phyloP scores from a whole-genome alignment of 257 asterid species.

The Eustoma russellianum region DNA sequence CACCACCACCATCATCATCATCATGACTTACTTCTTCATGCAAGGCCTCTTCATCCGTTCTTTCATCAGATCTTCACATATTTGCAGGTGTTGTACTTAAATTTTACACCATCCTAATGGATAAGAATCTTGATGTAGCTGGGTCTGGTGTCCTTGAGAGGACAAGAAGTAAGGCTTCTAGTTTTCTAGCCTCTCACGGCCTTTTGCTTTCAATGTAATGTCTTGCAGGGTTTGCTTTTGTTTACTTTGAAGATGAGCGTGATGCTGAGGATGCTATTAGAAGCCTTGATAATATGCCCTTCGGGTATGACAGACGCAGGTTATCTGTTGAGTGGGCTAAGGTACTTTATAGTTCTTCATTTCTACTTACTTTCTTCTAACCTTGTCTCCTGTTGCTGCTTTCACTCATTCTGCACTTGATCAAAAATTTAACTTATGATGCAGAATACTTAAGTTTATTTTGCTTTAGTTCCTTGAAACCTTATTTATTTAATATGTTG shows the following conservation, averaged over 20 bases:
- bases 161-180: conserved; percentile 6
- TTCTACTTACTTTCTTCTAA: background rate
- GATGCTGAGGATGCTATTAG: conserved; percentile 88
- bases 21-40: conserved; percentile 65
- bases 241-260: conserved; percentile 81
- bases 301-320: conserved; percentile 65
- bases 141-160: conserved; percentile 14
- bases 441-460: too few species aligned
- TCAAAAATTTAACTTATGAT: too few species aligned
- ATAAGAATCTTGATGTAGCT: conserved; percentile 26
- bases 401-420: too few species aligned
- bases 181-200: conserved; percentile 15
- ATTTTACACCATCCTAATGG: conserved; percentile 30
- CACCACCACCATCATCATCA: conserved; percentile 34
- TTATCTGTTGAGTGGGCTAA: conserved; percentile 92
- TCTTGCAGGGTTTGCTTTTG: conserved; percentile 82
- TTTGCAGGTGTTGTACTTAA: conserved; percentile 83
- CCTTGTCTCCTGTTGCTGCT: too few species aligned
- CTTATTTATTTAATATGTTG: too few species aligned
- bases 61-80: conserved; percentile 71
- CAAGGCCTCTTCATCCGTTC: conserved; percentile 78
- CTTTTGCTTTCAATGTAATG: conserved; percentile 2
- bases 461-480: too few species aligned
- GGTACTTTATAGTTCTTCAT: conserved; percentile 20
- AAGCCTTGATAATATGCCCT: conserved; percentile 47